Conservation (phyloP, 1,284 basidiomycete genomes). For the Earliella scabrosa region DNA sequence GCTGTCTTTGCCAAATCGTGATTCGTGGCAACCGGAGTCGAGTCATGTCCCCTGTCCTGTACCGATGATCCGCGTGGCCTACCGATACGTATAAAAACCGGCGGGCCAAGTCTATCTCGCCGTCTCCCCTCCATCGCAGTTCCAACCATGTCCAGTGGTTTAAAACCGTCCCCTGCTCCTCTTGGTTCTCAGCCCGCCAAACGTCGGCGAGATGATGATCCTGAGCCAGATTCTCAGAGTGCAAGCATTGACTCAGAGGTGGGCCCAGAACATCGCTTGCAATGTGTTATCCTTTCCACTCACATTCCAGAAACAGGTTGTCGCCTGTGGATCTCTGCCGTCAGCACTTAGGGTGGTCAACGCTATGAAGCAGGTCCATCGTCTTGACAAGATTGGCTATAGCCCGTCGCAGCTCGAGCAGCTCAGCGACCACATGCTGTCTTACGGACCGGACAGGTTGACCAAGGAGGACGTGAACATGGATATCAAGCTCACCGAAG, state of each 20-base stretch:
- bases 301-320: too few species aligned
- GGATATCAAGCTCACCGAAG: neutral
- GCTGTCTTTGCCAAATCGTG: too few species aligned
- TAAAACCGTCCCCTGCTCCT: neutral
- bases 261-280: too few species aligned
- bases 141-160: too few species aligned
- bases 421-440: neutral
- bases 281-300: too few species aligned
- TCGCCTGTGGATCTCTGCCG: neutral
- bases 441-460: neutral
- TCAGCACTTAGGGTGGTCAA: neutral
- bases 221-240: neutral
- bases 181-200: neutral
- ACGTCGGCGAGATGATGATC: neutral
- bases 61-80: too few species aligned
- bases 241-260: neutral
- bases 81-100: too few species aligned
- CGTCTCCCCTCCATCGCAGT: too few species aligned
- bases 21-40: too few species aligned
- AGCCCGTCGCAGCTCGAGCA: neutral
- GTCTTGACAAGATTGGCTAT: neutral
- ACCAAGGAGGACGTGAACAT: neutral
- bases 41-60: too few species aligned
- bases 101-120: too few species aligned
- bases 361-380: neutral